These are phyloP conservation scores for Candida railenensis DNA, from an alignment of 805 yeast species.

Conservation along the genomic window DNA sequence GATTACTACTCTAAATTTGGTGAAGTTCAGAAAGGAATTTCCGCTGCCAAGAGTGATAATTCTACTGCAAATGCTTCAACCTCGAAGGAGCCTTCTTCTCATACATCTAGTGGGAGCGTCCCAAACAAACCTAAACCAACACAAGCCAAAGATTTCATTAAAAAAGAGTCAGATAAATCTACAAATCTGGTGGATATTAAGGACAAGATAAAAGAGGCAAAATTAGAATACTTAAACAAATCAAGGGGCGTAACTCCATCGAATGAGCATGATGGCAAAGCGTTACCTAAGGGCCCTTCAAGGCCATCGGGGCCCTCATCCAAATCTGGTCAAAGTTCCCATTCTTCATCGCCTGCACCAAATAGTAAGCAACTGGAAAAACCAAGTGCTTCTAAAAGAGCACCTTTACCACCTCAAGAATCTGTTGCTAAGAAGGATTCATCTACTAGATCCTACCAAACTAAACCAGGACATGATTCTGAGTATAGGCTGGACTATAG, in stretches of 20 bases:
- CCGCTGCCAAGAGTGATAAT: background rate
- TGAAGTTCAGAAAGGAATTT: constrained; percentile 6
- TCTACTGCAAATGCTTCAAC: background rate
- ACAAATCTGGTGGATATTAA: background rate
- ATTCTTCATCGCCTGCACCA: background rate
- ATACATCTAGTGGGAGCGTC: background rate
- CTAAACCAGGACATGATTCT: constrained; percentile 7
- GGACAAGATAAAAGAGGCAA: constrained; percentile 2
- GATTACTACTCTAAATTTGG: constrained; percentile 29
- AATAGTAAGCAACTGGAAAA: constrained; percentile 2
- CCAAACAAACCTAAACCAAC: background rate
- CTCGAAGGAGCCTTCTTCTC: background rate
- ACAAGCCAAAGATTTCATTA: background rate
- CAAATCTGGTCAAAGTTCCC: background rate
- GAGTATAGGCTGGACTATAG: constrained; percentile 9
- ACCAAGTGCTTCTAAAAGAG: constrained; percentile 12
- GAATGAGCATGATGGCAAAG: background rate
- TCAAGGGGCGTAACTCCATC: constrained; percentile 1
- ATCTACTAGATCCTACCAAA: constrained; percentile 2
- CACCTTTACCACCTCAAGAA: constrained; percentile 24
- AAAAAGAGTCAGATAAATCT: background rate
- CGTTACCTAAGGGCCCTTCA: background rate
- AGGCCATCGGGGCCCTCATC: constrained; percentile 1
- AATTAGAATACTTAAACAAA: constrained; percentile 4
- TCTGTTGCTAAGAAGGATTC: constrained; percentile 11